Base-by-base conservation (phyloP, 495 filamentous ascomycete genomes). In the Bryoglossum gracile region DNA sequence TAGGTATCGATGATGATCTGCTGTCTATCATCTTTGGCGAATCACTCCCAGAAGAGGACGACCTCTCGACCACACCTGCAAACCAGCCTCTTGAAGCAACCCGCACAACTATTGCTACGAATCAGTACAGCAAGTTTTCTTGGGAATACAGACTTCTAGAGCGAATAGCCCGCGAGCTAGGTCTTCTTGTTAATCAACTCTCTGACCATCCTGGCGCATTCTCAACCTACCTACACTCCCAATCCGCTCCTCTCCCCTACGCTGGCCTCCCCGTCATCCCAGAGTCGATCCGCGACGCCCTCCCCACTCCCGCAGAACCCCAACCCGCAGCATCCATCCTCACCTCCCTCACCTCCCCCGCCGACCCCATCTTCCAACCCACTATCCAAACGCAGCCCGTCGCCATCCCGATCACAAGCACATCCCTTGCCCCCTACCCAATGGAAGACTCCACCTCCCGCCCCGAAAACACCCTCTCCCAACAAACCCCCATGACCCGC, bases 21-120 rank as follows among this genome's bases (percentile, higher is more conserved):
- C 77, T 97, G 4, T 84, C 83, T 2, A 78, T 95, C 19, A 78
- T 97, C 4, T 88, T 96, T 49, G 92, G 92, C 2, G 92, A 95
- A 66, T 70, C 77, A 9, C 66, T 97, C 23, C 81, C 84, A 8
- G 71, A 73, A 23, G 80, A 84, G 19, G 63, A 67, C 52, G 64
- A 69, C 34, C 51, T 69, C 6, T 69, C 68, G 10, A 68, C 67
- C 11, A 71, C 67, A 30, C 46, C 46, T 14, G 48, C 46, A 4
- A 37, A 42, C 19, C 11, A 8, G 1, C 40, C 38, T 21, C 6
- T 47, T 4, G 35, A 35, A 16, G 37, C 44, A 14, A 26, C 50
- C 1, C 37, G 24, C n/a, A 33, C 26, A 18, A 23, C 46, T 4
- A 26, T 57, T 18, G 13, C 46, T 4, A 16, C 37, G 22, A 58